Evolutionary conservation across 331 rosid species (phyloP), one percentile per base, ranked within the genome.

Genomic region (Telfairia occidentalis): DNA sequence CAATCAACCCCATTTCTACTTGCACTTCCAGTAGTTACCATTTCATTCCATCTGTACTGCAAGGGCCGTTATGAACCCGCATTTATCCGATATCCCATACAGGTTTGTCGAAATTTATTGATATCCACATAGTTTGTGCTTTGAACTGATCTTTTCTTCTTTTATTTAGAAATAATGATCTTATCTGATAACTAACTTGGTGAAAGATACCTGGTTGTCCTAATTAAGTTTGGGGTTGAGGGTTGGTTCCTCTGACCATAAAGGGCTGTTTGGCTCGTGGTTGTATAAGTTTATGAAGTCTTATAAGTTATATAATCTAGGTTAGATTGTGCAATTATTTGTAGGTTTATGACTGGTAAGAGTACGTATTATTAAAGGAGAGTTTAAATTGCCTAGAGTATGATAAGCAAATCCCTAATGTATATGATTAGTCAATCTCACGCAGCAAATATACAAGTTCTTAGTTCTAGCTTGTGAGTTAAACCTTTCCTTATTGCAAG

Each of bases 1-100:
- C 75, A 73, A 66, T 86, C 96, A 23, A 87, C 92, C n/a, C 97
- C 97, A 9, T 81, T 90, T 85, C 86, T 92, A 76, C 78, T 92
- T 79, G 96, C 76, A 34, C 96, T 92, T 37, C 94, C 92, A 11
- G 76, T 92, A 38, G 79, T 92, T 70, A 92, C 97, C 77, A 83
- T 90, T 67, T 78, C 82, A 84, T 92, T 92, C 81, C 74, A 73
- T 71, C 70, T 26, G 28, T 90, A 74, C 84, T 92, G 97, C 88
- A 86, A 86, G 72, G 97, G 96, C 60, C 96, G 97, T 24, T 87
- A 66, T 13, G 75, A 77, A 65, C 60, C 80, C 6, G 80, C 80
- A 32, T 77, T 92, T 73, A 69, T 82, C 38, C 86, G 34, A 76
- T 85, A 82, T 75, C 97, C 97, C 28, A 71, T 92, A 65, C 87